Base-by-base conservation (phyloP, 2,329 filamentous ascomycete species). In the Fusarium xyrophilum region DNA sequence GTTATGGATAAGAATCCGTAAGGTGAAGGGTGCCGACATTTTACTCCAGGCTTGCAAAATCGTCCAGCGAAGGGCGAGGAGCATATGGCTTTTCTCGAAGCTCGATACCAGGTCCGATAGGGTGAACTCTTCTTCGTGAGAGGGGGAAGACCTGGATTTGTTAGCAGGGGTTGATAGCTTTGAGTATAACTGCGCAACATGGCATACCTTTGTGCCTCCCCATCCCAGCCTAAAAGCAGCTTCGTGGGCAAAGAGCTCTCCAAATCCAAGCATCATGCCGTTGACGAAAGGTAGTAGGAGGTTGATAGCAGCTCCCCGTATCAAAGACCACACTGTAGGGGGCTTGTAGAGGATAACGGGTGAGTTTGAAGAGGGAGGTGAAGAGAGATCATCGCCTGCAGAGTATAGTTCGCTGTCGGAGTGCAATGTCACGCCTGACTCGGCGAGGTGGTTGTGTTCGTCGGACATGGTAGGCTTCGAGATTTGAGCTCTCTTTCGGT, bases 221-320 rank as follows among this genome's bases (percentile, higher is more conserved):
- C 96, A 99, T 64, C 96, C 96, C 73, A 98, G 82, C 75, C 95
- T 85, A 77, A 95, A 99, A 3, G 96, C 96, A 52, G 93, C 91
- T 82, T 99, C 96, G 77, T 99, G 96, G 56, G 96, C 96, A 79
- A 99, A 95, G 53, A 99, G 82, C 82, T 99, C 96, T 72, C 96
- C 96, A 76, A 99, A 97, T 4, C 96, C 96, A 75, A 99, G 82
- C 96, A 99, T 99, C 84, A 99, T 87, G 47, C 96, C 96, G 81
- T 99, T 99, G 76, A 99, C 88, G 75, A 99, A 99, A 0, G 96
- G 96, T 23, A 99, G 82, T 2, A 99, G 75, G n/a, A 99, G 83
- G 78, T 99, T 99, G 81, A 99, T 99, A 9, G 94, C 93, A 19
- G 93, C 93, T 38, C 96, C 93, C 57, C 95, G 89, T 56, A 97